Percentiles rank a stretch among this genome's conserved stretches.
phyloP scores from a whole-genome alignment of 805 yeast species.

The Wickerhamiella sorbophila region DNA sequence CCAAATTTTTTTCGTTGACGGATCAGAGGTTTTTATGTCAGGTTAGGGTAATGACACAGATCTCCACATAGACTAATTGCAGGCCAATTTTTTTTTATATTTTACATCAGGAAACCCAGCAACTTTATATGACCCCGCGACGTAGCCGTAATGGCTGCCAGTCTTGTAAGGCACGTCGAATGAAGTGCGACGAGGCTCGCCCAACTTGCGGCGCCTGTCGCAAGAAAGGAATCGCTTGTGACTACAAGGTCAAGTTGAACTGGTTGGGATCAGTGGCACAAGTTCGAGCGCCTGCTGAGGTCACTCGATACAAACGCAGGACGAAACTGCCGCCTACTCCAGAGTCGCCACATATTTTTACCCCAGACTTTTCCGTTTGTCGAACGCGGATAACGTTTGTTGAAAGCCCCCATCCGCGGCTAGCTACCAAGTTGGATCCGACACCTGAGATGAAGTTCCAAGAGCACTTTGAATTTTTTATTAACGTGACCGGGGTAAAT shows the following conservation, averaged over 20 bases:
- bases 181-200: slow-evolving; percentile 51
- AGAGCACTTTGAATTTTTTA: slow-evolving; percentile 50
- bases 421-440: not conserved
- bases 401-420: not conserved
- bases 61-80: not conserved
- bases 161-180: slow-evolving; percentile 46
- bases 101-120: too few relatives aligned
- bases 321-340: not conserved
- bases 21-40: too few relatives aligned
- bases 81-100: not conserved
- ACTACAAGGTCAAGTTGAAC: slow-evolving; percentile 10
- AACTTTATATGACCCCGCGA: not conserved
- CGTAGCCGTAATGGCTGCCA: slow-evolving; percentile 41
- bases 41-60: too few relatives aligned
- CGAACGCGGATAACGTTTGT: not conserved
- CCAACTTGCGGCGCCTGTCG: slow-evolving; percentile 45
- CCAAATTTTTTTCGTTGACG: too few relatives aligned
- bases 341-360: not conserved
- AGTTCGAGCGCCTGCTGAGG: not conserved
- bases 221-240: slow-evolving; percentile 12
- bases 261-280: slow-evolving; percentile 8
- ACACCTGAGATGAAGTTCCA: slow-evolving; percentile 17
- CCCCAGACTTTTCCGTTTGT: not conserved
- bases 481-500: slow-evolving; percentile 42
- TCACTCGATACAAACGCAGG: not conserved